Base-by-base conservation (phyloP, 805 yeast genomes). In the Metschnikowia proteae region DNA sequence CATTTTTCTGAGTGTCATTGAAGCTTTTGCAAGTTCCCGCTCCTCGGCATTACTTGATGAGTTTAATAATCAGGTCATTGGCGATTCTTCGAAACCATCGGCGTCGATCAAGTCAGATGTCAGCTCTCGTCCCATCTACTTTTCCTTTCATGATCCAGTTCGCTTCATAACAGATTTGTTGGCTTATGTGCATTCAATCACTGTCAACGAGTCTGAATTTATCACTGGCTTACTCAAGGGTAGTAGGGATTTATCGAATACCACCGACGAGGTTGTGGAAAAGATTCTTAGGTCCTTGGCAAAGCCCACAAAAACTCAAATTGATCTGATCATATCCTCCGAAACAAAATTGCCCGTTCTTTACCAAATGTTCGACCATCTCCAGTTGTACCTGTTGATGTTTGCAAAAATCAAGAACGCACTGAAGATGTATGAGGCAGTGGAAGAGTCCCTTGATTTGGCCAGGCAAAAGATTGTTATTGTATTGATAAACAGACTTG, bases 141-240 rank as follows among this genome's bases (percentile, higher is more conserved):
- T 84, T 38, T 79, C 84, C 6, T 84, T 87, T 0, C 86, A 86
- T 62, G 96, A 92, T 62, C 87, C 97, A 1, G 73, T 83, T 26
- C 74, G 96, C 47, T 91, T 83, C 54, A 73, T 88, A 13, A 96
- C 97, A 26, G 97, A 90, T 62, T 75, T 94, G 30, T 69, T 94
- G 34, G 98, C 98, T 0, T 87, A 86, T 71, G 76, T 90, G 1
- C 97, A 94, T 62, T 80, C 91, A 1, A 76, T 88, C 4, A 83
- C 90, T 29, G 96, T 90, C 3, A 88, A 88, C 66, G 99, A 94
- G 64, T 76, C 82, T 36, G 99, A 94, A 60, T 74, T 84, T 29
- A 75, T 92, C 4, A 75, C 75, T 6, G 75, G 82, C 17, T 66
- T 92, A 44, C 83, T 92, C 51, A 48, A 45, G n/a, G 41, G 43